phyloP scores from a whole-genome alignment of 768 basidiomycete genomes.

The Boletus sensibilis region DNA sequence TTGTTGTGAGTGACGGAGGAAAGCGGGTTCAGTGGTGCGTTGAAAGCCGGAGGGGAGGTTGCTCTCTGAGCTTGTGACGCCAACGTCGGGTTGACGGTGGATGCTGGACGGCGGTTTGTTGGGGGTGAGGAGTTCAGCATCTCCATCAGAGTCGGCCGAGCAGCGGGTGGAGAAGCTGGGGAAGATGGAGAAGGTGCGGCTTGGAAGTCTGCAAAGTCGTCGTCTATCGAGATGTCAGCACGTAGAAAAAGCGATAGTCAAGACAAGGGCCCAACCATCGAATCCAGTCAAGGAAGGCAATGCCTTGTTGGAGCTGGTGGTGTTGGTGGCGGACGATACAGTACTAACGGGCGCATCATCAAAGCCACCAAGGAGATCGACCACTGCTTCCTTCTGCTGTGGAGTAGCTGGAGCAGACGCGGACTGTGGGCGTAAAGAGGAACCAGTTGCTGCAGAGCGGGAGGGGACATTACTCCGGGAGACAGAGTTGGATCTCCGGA shows the following conservation, averaged over 20 bases:
- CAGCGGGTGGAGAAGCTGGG: conserved; percentile 35
- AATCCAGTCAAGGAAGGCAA: conserved; percentile 28
- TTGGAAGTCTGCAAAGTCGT: conserved; percentile 87
- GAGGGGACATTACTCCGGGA: conserved; percentile 31
- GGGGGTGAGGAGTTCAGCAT: conserved; percentile 41
- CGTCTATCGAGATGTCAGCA: conserved; percentile 45
- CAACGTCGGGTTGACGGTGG: conserved; percentile 7
- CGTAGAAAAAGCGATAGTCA: background rate
- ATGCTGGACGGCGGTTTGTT: conserved; percentile 15
- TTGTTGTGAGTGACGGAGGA: conserved; percentile 27
- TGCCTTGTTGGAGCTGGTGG: conserved; percentile 29
- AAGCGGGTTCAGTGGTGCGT: conserved; percentile 22
- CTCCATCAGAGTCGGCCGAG: conserved; percentile 45
- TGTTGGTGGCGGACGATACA: conserved; percentile 14
- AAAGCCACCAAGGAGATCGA: conserved; percentile 78
- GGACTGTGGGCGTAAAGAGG: conserved; percentile 37
- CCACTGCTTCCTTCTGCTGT: conserved; percentile 48
- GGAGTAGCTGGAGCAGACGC: conserved; percentile 30
- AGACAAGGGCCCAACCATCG: conserved; percentile 24
- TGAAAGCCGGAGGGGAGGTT: conserved; percentile 27
- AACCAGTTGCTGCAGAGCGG: conserved; percentile 35
- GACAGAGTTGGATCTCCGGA: conserved; percentile 40
- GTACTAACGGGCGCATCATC: conserved; percentile 50
- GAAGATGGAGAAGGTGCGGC: conserved; percentile 53
- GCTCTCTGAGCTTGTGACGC: conserved; percentile 15